Base-by-base conservation (phyloP, 208 protist genomes). In the Trypanosoma congolense region DNA sequence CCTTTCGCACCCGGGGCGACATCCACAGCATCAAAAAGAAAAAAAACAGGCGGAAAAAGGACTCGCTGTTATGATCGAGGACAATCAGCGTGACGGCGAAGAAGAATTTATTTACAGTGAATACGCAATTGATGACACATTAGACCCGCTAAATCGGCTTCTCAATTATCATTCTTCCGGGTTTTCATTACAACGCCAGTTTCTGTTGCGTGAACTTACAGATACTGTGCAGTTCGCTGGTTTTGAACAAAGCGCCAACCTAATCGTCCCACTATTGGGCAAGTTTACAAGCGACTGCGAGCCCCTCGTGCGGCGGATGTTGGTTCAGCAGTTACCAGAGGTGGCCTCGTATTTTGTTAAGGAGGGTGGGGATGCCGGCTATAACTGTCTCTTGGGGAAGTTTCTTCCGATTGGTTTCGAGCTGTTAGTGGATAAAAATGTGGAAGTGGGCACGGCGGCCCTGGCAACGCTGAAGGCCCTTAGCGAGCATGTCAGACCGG, bases 391-490 rank as follows among this genome's bases (percentile, higher is more conserved):
- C 18, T 75, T 96, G 21, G 82, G 74, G 33, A 83, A 74, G 16
- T 83, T 97, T 33, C 72, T 97, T n/a, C 95, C 95, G 16, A 90
- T 90, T 47, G 79, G 73, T 28, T 96, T 97, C 52, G 92, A 96
- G 68, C 65, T 97, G 55, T 70, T 96, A 3, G 91, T 97, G n/a
- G 95, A 97, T 70, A 93, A 95, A 54, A 97, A 96, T 57, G 81
- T 90, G 24, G 89, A 97, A 59, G 95, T 97, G 6, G 86, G 83
- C 31, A 67, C 74, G n/a, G 69, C 73, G 12, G 89, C 95, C 2
- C 67, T 95, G n/a, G 65, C 83, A 43, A 75, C 90, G 22, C 73
- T 97, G 38, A 80, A 78, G 25, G 73, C 73, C 41, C 78, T 97
- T 52, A 84, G 87, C 2, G 68, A 70, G 35, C 68, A 93, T 9